Percentiles rank a stretch among this genome's conserved stretches.
Conservation (phyloP, 2,329 filamentous ascomycete genomes). For the Neofusicoccum kwambonambiense region DNA sequence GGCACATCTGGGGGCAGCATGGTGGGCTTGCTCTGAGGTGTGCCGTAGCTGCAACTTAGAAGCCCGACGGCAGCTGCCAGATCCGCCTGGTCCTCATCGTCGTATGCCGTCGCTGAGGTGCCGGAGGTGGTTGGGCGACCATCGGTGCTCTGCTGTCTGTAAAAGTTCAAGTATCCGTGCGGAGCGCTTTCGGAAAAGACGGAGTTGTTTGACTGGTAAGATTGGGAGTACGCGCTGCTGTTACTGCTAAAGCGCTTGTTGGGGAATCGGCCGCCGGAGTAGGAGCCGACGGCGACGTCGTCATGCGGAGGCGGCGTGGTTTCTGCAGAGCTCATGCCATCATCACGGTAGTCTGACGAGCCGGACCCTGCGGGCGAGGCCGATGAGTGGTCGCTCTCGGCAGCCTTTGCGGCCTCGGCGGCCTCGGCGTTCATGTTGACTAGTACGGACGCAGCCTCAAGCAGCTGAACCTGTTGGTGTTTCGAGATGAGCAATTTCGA, state of each 20-base stretch:
- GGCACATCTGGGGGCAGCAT: constrained; percentile 71
- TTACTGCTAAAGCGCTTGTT: constrained; percentile 49
- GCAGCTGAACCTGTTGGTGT: constrained; percentile 96
- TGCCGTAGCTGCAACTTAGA: constrained; percentile 87
- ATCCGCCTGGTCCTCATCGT: constrained; percentile 73
- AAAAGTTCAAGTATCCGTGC: constrained; percentile 54
- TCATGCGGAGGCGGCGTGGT: constrained; percentile 85
- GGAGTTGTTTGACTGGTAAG: constrained; percentile 72
- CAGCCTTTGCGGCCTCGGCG: constrained; percentile 61
- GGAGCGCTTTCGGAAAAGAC: constrained; percentile 56
- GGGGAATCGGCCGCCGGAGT: constrained; percentile 30
- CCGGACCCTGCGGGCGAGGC: constrained; percentile 77
- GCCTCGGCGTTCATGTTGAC: constrained; percentile 79
- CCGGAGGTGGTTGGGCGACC: constrained; percentile 70
- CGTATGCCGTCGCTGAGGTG: constrained; percentile 59
- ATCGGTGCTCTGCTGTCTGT: constrained; percentile 66
- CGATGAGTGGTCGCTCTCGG: constrained; percentile 77
- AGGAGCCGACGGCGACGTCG: constrained; percentile 55
- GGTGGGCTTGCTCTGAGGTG: constrained; percentile 65
- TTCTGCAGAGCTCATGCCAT: constrained; percentile 79
- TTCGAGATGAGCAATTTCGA: constrained; percentile 98
- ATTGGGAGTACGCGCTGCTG: constrained; percentile 63
- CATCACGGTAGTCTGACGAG: constrained; percentile 70
- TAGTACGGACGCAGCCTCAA: constrained; percentile 95
- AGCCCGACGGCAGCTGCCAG: constrained; percentile 87